Base-by-base conservation (phyloP, 176 grass and related monocot species). In the Saccharum spontaneum region DNA sequence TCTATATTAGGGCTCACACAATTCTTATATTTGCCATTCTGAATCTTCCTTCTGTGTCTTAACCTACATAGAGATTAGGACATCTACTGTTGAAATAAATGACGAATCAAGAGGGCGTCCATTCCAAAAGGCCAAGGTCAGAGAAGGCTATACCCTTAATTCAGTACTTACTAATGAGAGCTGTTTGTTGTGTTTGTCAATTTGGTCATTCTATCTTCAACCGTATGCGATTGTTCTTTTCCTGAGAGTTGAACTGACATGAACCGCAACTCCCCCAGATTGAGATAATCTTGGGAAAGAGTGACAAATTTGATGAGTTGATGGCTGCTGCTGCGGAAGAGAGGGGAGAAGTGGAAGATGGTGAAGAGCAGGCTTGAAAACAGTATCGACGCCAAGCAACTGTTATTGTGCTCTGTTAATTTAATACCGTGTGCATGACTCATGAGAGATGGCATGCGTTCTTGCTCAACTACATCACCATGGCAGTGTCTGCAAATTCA, bases 121-220 rank as follows among this genome's bases (percentile, higher is more conserved):
- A 0, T 74, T 96, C 73, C 97, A 94, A 62, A 99, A 99, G 87
- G 91, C 97, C 33, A 99, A 95, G 97, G 97, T 98, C 17, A 82
- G 60, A 73, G 54, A 72, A 23, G 6, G 41, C 15, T 5, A 67
- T 10, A 16, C n/a, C 22, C 2, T n/a, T 57, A 8, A 40, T 67
- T 23, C 57, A 62, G 23, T 68, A 9, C 1, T 14, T 67, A 11
- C 0, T 9, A 11, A 0, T 60, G 8, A 22, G 18, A 0, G 11
- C 28, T 67, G 13, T 80, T 22, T 8, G 2, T 26, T 71, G 17
- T 28, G 34, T 30, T 68, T 71, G 9, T 5, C 12, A 67, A 43
- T 43, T 3, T 76, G 8, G 8, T 8, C 5, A 8, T 81, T 81
- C 5, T 49, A 74, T 84, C 7, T 86, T 24, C 20, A 28, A 7